Conservation (phyloP, 805 yeast species). For the Yamadazyma sp. region DNA sequence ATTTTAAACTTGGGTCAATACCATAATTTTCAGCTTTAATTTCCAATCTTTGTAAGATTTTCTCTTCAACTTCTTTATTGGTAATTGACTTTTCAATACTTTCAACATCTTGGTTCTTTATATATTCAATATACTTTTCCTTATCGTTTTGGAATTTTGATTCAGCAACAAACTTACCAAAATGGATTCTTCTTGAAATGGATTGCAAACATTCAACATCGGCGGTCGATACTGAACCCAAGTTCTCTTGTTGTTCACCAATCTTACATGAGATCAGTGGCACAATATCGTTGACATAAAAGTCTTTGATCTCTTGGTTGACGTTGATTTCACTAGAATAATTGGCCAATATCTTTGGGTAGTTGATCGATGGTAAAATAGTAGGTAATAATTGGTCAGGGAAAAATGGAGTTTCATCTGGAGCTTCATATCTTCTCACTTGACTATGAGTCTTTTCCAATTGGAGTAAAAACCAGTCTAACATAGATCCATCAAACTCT, state of each 20-base stretch:
- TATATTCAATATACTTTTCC: constrained; percentile 61
- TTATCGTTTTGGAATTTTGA: constrained; percentile 76
- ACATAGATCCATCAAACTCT: constrained; percentile 71
- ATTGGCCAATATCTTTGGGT: constrained; percentile 75
- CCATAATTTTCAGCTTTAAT: constrained; percentile 86
- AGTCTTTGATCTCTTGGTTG: constrained; percentile 62
- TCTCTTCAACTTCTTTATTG: constrained; percentile 80
- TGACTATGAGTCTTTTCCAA: constrained; percentile 66
- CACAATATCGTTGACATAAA: constrained; percentile 71
- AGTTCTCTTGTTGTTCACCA: constrained; percentile 80
- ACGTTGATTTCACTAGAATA: constrained; percentile 74
- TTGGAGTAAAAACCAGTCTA: constrained; percentile 82
- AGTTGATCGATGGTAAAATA: constrained; percentile 74
- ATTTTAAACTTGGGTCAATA: constrained; percentile 76
- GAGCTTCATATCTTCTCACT: constrained; percentile 86
- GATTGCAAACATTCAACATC: constrained; percentile 90
- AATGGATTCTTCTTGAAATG: constrained; percentile 87
- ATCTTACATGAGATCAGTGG: constrained; percentile 64
- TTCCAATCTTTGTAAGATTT: constrained; percentile 72
- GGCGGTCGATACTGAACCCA: constrained; percentile 79
- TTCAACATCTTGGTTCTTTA: constrained; percentile 57
- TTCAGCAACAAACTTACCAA: constrained; percentile 97
- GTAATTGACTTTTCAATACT: constrained; percentile 84
- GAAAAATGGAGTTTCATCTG: constrained; percentile 90
- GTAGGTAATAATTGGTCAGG: constrained; percentile 65